Conservation (phyloP, 2,329 filamentous ascomycete species). For the Dactylellina haptotyla region DNA sequence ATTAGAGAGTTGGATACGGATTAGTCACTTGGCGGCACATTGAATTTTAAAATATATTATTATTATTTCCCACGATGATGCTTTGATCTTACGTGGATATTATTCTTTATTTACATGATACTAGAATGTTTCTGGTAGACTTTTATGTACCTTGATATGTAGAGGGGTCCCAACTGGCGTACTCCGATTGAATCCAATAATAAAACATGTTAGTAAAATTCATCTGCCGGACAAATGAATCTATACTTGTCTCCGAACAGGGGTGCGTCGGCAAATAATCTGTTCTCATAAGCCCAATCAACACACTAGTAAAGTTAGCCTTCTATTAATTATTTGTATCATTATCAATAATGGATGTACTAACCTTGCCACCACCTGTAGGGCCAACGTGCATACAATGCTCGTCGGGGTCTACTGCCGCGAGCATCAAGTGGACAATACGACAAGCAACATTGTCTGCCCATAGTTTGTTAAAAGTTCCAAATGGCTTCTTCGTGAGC, state of each 20-base stretch:
- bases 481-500: constrained; percentile 61
- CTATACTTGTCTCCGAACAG: constrained; percentile 17
- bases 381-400: constrained; percentile 46
- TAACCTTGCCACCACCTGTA: constrained; percentile 46
- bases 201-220: not conserved
- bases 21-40: no score
- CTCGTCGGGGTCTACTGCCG: constrained; percentile 28
- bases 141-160: no score
- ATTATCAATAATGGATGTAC: not conserved
- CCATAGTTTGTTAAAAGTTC: constrained; percentile 63
- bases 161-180: no score
- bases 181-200: no score
- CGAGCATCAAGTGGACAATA: constrained; percentile 62
- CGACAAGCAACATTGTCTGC: constrained; percentile 64
- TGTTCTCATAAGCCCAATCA: constrained; percentile 22
- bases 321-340: no score
- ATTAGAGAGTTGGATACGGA: constrained; percentile 21
- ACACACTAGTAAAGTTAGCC: constrained; percentile 38
- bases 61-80: no score
- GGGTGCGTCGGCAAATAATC: constrained; percentile 12
- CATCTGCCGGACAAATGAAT: constrained; percentile 14
- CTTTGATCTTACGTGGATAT: no score
- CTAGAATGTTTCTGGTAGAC: no score
- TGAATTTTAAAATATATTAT: no score
- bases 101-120: no score